Percentiles rank a stretch among this genome's conserved stretches.
Evolutionary conservation across 2,329 filamentous ascomycete genomes (phyloP).

Genomic region (Spiromastix sp.): DNA sequence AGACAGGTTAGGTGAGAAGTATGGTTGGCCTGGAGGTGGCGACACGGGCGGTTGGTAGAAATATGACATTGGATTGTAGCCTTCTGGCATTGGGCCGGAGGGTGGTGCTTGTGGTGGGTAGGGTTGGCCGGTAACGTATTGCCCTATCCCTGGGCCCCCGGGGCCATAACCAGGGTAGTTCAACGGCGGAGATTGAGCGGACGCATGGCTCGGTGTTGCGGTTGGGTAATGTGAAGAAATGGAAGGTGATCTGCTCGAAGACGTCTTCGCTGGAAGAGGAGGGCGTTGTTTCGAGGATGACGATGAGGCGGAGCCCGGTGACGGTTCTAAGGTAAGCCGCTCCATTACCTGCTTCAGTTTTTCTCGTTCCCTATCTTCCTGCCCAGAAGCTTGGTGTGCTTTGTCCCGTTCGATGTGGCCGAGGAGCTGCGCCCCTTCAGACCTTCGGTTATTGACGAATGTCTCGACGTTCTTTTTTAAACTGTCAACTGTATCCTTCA

Average conservation of each 20-base stretch:
- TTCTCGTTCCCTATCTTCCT: constrained; percentile 75
- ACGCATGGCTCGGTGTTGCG: background rate
- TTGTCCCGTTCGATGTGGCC: constrained; percentile 77
- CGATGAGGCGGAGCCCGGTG: constrained; percentile 34
- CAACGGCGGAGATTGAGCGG: constrained; percentile 1
- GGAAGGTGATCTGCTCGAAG: constrained; percentile 21
- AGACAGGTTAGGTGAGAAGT: constrained; percentile 26
- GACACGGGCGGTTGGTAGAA: constrained; percentile 33
- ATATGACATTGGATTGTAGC: constrained; percentile 43
- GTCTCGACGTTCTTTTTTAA: constrained; percentile 92
- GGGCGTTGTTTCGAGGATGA: constrained; percentile 33
- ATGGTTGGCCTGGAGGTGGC: constrained; percentile 32
- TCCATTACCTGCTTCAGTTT: constrained; percentile 86
- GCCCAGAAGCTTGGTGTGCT: constrained; percentile 45
- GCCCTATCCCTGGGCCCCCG: constrained; percentile 15
- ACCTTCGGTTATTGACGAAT: constrained; percentile 88
- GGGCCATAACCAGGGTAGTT: constrained; percentile 28
- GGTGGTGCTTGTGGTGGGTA: constrained; percentile 30
- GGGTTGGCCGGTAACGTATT: constrained; percentile 16
- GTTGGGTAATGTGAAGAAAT: constrained; percentile 29
- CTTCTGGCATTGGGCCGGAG: constrained; percentile 31
- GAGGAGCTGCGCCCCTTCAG: constrained; percentile 83
- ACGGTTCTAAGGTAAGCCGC: constrained; percentile 72
- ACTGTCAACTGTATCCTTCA: constrained; percentile 88
- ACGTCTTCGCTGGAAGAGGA: constrained; percentile 22